Base-by-base conservation (phyloP, 1,284 basidiomycete genomes). In the Puccinia coronata region DNA sequence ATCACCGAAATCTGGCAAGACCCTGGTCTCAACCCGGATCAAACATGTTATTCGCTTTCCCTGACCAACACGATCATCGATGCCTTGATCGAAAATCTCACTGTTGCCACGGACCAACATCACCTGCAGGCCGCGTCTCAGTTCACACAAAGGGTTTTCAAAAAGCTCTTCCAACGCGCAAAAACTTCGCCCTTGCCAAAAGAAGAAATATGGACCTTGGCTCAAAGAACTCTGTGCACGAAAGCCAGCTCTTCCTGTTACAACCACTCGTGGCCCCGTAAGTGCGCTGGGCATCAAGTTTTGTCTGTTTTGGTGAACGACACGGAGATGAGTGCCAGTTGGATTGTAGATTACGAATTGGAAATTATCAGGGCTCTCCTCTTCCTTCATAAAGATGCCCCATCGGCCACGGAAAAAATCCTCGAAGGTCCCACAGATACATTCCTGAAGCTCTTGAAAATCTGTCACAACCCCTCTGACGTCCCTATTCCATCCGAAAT, bases 351-450 rank as follows among this genome's bases (percentile, higher is more conserved):
- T 80, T 92, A 95, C 69, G 93, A 97, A 86, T 90, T 94, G 63
- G 96, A 99, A 84, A 91, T 98, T 83, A 91, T 96, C 73, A 92
- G 96, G 65, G 95, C 93, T 5, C 89, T 99, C 47, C 88, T 99
- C 65, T 96, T 96, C 85, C 93, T 96, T 82, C 89, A 99, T 72
- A 98, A 99, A 86, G 96, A 99, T 85, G 93, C 98, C 85, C 96
- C 97, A 0, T 90, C 91, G 83, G 96, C 99, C 83, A 90, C 95
- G 59, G 93, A 95, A 0, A 90, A 90, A 31, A 92, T 96, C 83
- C 90, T 95, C 49, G 90, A 92, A 53, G 90, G 92, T 73, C 92
- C 98, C 53, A 88, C 92, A 36, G 91, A 93, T 76, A 92, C 95
- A 43, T 88, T 99, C 76, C 90, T 91, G 81, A 89, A 90, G 78